Conservation (phyloP, 148 eudicot species). For the Cornus controversa region DNA sequence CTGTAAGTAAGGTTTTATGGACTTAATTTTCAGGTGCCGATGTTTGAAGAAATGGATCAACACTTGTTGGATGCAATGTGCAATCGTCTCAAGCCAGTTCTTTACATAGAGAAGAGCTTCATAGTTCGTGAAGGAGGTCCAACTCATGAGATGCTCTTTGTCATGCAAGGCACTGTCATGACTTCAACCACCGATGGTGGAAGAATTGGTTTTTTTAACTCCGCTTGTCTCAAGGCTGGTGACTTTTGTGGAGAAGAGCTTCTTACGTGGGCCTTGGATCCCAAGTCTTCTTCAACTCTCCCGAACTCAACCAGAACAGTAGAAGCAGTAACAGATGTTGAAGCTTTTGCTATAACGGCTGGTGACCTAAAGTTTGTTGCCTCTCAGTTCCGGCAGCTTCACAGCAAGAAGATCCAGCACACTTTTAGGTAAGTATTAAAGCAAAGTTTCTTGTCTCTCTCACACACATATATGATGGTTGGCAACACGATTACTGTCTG, state of each 20-base stretch:
- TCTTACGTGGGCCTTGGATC: constrained; percentile 78
- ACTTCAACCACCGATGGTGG: constrained; percentile 80
- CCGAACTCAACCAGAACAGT: constrained; percentile 74
- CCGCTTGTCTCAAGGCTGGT: constrained; percentile 46
- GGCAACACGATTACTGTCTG: neutral
- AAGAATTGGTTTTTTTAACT: constrained; percentile 65
- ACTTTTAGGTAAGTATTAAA: constrained; percentile 44
- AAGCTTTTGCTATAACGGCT: constrained; percentile 65
- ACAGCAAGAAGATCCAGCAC: constrained; percentile 67
- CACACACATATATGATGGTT: no score
- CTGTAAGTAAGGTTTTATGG: no score
- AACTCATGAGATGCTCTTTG: constrained; percentile 66
- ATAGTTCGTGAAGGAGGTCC: constrained; percentile 74
- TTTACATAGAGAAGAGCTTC: constrained; percentile 54
- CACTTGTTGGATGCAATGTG: constrained; percentile 69
- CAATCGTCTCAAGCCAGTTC: constrained; percentile 58
- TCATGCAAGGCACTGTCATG: constrained; percentile 55
- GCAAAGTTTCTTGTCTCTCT: neutral
- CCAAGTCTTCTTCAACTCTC: constrained; percentile 48
- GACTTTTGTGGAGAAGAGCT: constrained; percentile 84
- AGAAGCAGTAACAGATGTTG: constrained; percentile 52
- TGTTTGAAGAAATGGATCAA: constrained; percentile 67
- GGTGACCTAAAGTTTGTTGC: constrained; percentile 68
- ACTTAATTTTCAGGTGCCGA: constrained; percentile 58
- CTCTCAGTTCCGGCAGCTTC: constrained; percentile 64